A percentile compares a stretch with the other conserved stretches of the same genome.
Conservation (phyloP, 495 filamentous ascomycete species). For the Pseudomonodictys pantanalensis region DNA sequence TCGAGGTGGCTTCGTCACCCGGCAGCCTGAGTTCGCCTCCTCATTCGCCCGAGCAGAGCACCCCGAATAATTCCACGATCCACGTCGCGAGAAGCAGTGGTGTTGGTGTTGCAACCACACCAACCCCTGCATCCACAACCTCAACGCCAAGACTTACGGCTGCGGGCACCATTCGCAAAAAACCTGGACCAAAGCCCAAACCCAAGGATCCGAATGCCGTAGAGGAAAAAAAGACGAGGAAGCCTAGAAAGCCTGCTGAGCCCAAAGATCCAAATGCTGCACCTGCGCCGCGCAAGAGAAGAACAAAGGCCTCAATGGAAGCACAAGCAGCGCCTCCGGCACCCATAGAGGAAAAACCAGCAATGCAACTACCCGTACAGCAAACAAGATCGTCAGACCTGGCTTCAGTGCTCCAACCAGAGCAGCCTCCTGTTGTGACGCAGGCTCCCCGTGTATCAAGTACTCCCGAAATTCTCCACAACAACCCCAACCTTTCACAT, state of each 20-base stretch:
- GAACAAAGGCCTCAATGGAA: conserved; percentile 27
- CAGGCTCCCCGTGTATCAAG: conserved; percentile 31
- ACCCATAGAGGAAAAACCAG: conserved; percentile 13
- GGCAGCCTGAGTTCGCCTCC: conserved; percentile 25
- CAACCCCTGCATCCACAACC: conserved; percentile 13
- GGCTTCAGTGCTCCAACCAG: conserved; percentile 27
- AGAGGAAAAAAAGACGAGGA: conserved; percentile 46
- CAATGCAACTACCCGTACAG: conserved; percentile 18
- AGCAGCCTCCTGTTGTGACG: conserved; percentile 13
- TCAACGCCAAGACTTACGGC: conserved; percentile 18
- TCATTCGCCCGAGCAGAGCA: conserved; percentile 33
- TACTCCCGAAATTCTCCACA: conserved; percentile 36
- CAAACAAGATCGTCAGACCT: conserved; percentile 26
- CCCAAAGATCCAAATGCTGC: conserved; percentile 55
- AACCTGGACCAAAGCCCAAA: conserved; percentile 34
- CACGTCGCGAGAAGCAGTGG: conserved; percentile 3
- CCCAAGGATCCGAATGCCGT: conserved; percentile 28
- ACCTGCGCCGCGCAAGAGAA: conserved; percentile 52
- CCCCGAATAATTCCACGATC: conserved; percentile 25
- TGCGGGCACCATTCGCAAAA: conserved; percentile 24
- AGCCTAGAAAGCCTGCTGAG: conserved; percentile 54
- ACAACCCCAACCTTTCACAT: conserved; percentile 37
- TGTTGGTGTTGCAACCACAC: conserved; percentile 19
- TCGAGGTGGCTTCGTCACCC: conserved; percentile 28
- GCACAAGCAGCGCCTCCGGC: conserved; percentile 11